Evolutionary conservation across 1,284 basidiomycete genomes (phyloP).

Genomic region (Rhodotorula sp.): DNA sequence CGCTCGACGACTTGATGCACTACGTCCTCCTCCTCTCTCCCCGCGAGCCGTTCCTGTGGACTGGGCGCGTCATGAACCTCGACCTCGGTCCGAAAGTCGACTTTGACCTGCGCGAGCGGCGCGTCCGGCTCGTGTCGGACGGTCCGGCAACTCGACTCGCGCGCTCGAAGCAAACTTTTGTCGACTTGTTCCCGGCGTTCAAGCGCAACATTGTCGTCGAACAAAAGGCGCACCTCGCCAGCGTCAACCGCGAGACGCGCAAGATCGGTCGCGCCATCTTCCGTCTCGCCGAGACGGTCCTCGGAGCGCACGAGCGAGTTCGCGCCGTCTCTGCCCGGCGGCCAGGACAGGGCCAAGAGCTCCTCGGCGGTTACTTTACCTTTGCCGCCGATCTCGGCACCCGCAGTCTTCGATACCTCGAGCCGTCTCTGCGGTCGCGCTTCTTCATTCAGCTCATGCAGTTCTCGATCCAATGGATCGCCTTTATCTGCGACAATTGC

Average conservation of each 20-base stretch:
- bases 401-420: slow-evolving; percentile 83
- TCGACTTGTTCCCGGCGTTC: slow-evolving; percentile 60
- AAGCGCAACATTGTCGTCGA: slow-evolving; percentile 66
- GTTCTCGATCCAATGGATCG: slow-evolving; percentile 93
- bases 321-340: slow-evolving; percentile 52
- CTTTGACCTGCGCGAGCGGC: slow-evolving; percentile 75
- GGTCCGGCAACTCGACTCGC: slow-evolving; percentile 75
- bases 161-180: slow-evolving; percentile 75
- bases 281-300: slow-evolving; percentile 86
- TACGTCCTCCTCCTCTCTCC: slow-evolving; percentile 90
- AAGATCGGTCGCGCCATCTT: slow-evolving; percentile 88
- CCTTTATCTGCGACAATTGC: slow-evolving; percentile 98
- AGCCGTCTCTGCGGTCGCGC: slow-evolving; percentile 65
- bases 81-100: slow-evolving; percentile 64
- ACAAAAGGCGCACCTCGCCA: slow-evolving; percentile 86
- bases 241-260: slow-evolving; percentile 83
- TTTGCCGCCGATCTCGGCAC: slow-evolving; percentile 92
- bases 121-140: slow-evolving; percentile 81
- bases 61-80: slow-evolving; percentile 73
- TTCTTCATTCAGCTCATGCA: slow-evolving; percentile 82
- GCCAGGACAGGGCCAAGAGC: slow-evolving; percentile 67
- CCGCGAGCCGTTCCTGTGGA: slow-evolving; percentile 87
- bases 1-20: slow-evolving; percentile 50
- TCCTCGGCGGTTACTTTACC: slow-evolving; percentile 92
- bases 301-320: slow-evolving; percentile 83